Conservation (phyloP, 495 filamentous ascomycete species). For the Pyrenopolyporus hunteri region DNA sequence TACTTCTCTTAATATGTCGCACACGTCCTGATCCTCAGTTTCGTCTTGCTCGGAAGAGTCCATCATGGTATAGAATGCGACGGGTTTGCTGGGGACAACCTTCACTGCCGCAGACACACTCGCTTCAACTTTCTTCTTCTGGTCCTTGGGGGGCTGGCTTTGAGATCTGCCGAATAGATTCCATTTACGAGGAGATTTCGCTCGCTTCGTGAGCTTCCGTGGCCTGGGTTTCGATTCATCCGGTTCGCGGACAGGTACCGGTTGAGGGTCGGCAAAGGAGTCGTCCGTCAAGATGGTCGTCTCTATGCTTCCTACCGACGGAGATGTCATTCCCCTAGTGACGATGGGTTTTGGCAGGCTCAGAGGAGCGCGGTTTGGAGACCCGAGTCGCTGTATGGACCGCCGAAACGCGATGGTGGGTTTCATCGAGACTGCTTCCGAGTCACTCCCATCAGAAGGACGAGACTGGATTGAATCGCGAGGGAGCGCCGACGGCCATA, state of each 20-base stretch:
- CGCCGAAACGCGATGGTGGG: slow-evolving; percentile 58
- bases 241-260: slow-evolving; percentile 27
- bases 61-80: slow-evolving; percentile 83
- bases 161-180: slow-evolving; percentile 81
- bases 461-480: slow-evolving; percentile 41
- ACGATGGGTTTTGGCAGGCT: slow-evolving; percentile 52
- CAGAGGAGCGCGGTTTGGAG: slow-evolving; percentile 45
- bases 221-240: slow-evolving; percentile 32
- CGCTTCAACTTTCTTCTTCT: slow-evolving; percentile 46
- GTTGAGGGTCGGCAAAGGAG: slow-evolving; percentile 44
- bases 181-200: slow-evolving; percentile 72
- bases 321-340: slow-evolving; percentile 47
- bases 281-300: slow-evolving; percentile 60
- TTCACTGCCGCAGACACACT: slow-evolving; percentile 53
- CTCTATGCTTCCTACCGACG: slow-evolving; percentile 56
- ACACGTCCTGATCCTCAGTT: slow-evolving; percentile 61
- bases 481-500: slow-evolving; percentile 61
- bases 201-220: slow-evolving; percentile 63
- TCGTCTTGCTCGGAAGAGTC: slow-evolving; percentile 75
- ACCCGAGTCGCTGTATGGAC: slow-evolving; percentile 56
- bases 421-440: slow-evolving; percentile 48
- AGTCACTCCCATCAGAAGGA: slow-evolving; percentile 60
- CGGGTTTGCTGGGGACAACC: slow-evolving; percentile 49
- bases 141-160: slow-evolving; percentile 53
- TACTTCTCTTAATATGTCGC: slow-evolving; percentile 68